These are phyloP conservation scores for Starmerella potacharoeniae DNA, from an alignment of 805 yeast genomes.

Conservation along the genomic window DNA sequence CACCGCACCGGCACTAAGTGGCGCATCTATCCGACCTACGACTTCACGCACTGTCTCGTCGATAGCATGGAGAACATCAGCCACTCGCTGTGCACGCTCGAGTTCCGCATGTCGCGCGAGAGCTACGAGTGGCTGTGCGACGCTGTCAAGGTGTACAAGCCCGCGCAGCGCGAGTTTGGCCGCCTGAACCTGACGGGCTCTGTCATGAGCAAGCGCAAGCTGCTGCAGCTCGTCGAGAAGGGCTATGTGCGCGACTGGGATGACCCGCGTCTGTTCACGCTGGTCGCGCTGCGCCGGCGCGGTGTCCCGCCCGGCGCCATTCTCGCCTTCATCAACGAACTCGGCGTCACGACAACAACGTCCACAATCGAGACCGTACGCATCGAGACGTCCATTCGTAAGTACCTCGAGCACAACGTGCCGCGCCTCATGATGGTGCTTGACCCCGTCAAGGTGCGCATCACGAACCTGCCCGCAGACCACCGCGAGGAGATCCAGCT, in stretches of 20 bases:
- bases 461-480: slow-evolving; percentile 72
- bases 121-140: slow-evolving; percentile 98
- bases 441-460: slow-evolving; percentile 71
- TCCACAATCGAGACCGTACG: slow-evolving; percentile 83
- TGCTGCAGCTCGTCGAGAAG: slow-evolving; percentile 80
- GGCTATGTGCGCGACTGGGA: slow-evolving; percentile 90
- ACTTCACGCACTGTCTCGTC: slow-evolving; percentile 96
- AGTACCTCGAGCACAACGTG: slow-evolving; percentile 75
- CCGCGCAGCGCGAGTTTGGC: slow-evolving; percentile 98
- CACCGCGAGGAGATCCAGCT: slow-evolving; percentile 58
- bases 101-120: slow-evolving; percentile 82
- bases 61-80: slow-evolving; percentile 95
- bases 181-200: slow-evolving; percentile 92
- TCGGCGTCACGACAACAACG: slow-evolving; percentile 92
- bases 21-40: slow-evolving; percentile 98
- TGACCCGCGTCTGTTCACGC: slow-evolving; percentile 91
- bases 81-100: slow-evolving; percentile 93
- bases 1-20: slow-evolving; percentile 95
- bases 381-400: slow-evolving; percentile 81
- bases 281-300: slow-evolving; percentile 89
- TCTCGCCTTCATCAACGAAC: slow-evolving; percentile 78
- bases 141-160: slow-evolving; percentile 85
- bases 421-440: slow-evolving; percentile 91
- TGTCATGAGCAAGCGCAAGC: slow-evolving; percentile 87
- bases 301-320: slow-evolving; percentile 99